A percentile compares a stretch with the other conserved stretches of the same genome.
Evolutionary conservation across 2,329 filamentous ascomycete species (phyloP).

Genomic region (Fusarium sp.): DNA sequence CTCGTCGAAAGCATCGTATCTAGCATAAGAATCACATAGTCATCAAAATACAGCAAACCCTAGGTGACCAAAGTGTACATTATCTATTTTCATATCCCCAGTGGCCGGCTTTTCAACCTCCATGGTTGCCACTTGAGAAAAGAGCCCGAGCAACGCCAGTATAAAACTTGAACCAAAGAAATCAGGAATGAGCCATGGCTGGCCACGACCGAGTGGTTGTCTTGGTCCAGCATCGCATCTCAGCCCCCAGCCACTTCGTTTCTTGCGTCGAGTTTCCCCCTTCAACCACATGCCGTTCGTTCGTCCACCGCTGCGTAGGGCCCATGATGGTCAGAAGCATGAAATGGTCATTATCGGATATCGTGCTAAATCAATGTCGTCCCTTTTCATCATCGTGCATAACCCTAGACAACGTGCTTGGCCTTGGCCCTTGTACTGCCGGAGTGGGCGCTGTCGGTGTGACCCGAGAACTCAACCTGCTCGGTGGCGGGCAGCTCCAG

Average conservation of each 20-base stretch:
- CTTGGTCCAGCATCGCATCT: slow-evolving; percentile 15
- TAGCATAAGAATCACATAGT: slow-evolving; percentile 12
- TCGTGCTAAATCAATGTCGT: slow-evolving; percentile 44
- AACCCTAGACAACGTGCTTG: slow-evolving; percentile 83
- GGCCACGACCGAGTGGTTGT: slow-evolving; percentile 9
- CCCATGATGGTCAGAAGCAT: slow-evolving; percentile 36
- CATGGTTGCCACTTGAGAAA: slow-evolving; percentile 38
- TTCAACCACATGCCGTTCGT: slow-evolving; percentile 21
- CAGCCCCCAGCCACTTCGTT: slow-evolving; percentile 20
- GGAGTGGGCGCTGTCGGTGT: slow-evolving; percentile 92
- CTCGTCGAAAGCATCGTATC: slow-evolving; percentile 1
- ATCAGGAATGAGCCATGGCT: slow-evolving; percentile 36
- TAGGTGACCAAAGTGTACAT: slow-evolving; percentile 31
- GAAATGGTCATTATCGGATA: slow-evolving; percentile 43
- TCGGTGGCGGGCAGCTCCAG: slow-evolving; percentile 83
- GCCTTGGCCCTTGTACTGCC: slow-evolving; percentile 97
- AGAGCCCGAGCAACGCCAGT: slow-evolving; percentile 50
- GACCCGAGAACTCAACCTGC: slow-evolving; percentile 92
- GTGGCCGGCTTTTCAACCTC: slow-evolving; percentile 41
- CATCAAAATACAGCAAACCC: slow-evolving; percentile 4
- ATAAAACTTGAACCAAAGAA: slow-evolving; percentile 43
- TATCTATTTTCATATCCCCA: slow-evolving; percentile 45
- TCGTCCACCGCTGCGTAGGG: slow-evolving; percentile 27
- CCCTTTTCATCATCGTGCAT: slow-evolving; percentile 26
- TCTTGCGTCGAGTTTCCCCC: slow-evolving; percentile 24